These are phyloP conservation scores for Monilinia fructicola DNA, from an alignment of 2,329 filamentous ascomycete species.

Conservation along the genomic window DNA sequence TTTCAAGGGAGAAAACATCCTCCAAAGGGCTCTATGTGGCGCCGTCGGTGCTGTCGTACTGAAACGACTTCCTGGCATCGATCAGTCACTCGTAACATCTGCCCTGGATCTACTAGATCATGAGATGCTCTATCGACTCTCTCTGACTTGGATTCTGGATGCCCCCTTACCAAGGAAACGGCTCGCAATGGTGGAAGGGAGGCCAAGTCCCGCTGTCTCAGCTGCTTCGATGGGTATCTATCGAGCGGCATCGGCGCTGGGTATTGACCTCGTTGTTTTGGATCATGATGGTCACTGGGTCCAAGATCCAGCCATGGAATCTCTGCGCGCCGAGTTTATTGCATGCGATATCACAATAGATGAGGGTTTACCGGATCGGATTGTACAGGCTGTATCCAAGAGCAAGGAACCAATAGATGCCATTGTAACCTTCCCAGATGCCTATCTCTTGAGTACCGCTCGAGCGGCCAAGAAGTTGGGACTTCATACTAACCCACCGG, in stretches of 20 bases:
- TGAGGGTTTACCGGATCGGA: conserved; percentile 35
- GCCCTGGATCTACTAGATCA: background rate
- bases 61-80: background rate
- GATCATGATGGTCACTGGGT: conserved; percentile 10
- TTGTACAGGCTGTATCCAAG: conserved; percentile 38
- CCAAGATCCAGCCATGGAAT: background rate
- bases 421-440: conserved; percentile 43
- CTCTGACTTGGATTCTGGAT: background rate
- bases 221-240: conserved; percentile 1
- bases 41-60: conserved; percentile 1
- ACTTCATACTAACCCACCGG: conserved; percentile 38
- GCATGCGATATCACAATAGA: conserved; percentile 34
- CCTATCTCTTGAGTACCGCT: conserved; percentile 37
- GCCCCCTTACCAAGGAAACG: conserved; percentile 1
- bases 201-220: background rate
- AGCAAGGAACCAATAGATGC: conserved; percentile 40
- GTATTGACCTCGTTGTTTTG: background rate
- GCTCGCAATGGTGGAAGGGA: conserved; percentile 9
- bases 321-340: conserved; percentile 41
- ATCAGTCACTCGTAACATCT: background rate
- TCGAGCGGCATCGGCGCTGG: background rate
- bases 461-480: conserved; percentile 40
- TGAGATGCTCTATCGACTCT: background rate
- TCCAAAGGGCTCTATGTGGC: background rate
- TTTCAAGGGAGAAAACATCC: background rate